phyloP scores from a whole-genome alignment of 1,139 yeast genomes.

The Taphrina communis region DNA sequence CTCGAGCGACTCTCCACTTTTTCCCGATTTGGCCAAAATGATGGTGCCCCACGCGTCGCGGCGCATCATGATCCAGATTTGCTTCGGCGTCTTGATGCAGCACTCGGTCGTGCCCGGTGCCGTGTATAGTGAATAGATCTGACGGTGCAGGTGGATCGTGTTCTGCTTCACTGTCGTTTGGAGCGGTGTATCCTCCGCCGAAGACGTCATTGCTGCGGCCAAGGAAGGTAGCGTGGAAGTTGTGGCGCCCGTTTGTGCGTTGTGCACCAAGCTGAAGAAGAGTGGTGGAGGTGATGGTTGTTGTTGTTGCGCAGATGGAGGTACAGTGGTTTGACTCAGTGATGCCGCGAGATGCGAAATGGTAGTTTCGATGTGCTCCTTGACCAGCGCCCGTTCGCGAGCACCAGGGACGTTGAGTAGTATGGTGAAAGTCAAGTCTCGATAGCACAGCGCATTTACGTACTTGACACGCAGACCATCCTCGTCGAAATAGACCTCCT shows the following conservation, averaged over 20 bases:
- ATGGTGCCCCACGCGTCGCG: constrained; percentile 22
- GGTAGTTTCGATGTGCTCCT: background rate
- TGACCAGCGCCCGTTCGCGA: constrained; percentile 12
- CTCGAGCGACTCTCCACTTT: constrained; percentile 32
- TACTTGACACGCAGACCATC: constrained; percentile 1
- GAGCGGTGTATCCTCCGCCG: constrained; percentile 14
- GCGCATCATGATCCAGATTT: constrained; percentile 23
- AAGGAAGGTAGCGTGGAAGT: constrained; percentile 20
- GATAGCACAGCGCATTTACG: constrained; percentile 5
- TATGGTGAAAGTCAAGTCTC: background rate
- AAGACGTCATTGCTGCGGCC: constrained; percentile 1
- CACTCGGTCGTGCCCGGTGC: background rate
- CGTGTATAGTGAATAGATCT: constrained; percentile 2
- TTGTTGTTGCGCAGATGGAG: background rate
- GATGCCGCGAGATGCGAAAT: background rate
- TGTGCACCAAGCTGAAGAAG: constrained; percentile 31
- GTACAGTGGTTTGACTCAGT: background rate
- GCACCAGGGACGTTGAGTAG: constrained; percentile 6
- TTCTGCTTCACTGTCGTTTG: constrained; percentile 20
- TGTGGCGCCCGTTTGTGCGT: constrained; percentile 14
- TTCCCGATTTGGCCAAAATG: constrained; percentile 19
- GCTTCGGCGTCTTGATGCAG: constrained; percentile 16
- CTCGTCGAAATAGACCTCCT: background rate
- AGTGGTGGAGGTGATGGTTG: background rate
- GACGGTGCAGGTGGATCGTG: constrained; percentile 30